Evolutionary conservation across 805 yeast species (phyloP), one percentile per base, ranked within the genome.

Genomic region (Maudiozyma saulgeensis): DNA sequence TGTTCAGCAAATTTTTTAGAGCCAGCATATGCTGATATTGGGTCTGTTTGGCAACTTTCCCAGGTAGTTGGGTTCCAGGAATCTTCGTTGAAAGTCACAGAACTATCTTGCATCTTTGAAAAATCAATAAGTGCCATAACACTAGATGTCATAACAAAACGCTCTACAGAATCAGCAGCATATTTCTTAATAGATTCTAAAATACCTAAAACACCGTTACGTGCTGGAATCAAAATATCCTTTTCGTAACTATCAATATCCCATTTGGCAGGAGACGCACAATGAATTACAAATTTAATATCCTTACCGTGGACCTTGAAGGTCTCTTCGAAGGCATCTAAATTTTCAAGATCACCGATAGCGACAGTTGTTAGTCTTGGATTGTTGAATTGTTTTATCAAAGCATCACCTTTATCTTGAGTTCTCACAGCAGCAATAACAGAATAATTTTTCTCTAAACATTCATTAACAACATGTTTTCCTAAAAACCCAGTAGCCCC

Each of bases 401-500:
- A 54, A 4, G 60, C 55, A 6, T 70, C 74, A 12, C 75, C 79
- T 54, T 76, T 76, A 6, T 58, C 66, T 32, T 59, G 53, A 11
- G 73, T 64, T 55, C 83, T 67, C 1, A 73, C 80, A 6, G 80
- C 68, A 21, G 80, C 82, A 46, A 78, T 67, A 12, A 78, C 81
- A 6, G 59, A 56, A 53, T 76, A 75, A n/a, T 50, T 42, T 23
- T 50, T 42, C 7, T 60, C 55, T 23, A 78, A 53, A 44, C 77
- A 67, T 26, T 56, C 58, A 46, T 69, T 66, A 43, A 77, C 66
- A 19, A 75, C 63, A 53, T 76, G 77, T 54, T 68, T 71, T 39
- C 81, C 81, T 52, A 78, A 69, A 56, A 68, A 77, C 7, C 82
- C 82, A 3, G 74, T 64, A 13, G 79, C 79, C 23, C 81, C 81